These are phyloP conservation scores for Gnomoniopsis sp. DNA, from an alignment of 2,329 filamentous ascomycete species.

Conservation along the genomic window DNA sequence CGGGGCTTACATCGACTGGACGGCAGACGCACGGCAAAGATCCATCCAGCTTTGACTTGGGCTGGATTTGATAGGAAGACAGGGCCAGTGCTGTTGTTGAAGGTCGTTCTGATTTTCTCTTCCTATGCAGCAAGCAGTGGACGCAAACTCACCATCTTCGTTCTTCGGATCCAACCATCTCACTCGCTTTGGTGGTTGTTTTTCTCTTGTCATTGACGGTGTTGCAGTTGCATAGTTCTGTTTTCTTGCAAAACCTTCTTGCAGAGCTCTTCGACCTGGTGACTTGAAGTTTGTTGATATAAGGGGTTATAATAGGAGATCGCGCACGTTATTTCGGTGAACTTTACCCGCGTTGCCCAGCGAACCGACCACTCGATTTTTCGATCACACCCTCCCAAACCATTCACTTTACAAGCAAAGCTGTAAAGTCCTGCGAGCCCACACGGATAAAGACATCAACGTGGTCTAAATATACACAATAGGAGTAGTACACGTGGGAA, in stretches of 20 bases:
- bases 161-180: conserved; percentile 34
- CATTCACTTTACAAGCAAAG: neutral
- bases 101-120: neutral
- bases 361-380: conserved; percentile 22
- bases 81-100: neutral
- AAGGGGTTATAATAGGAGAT: conserved; percentile 10
- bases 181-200: conserved; percentile 57
- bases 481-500: neutral
- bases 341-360: conserved; percentile 23
- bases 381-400: neutral
- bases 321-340: conserved; percentile 1
- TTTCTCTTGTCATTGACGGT: conserved; percentile 33
- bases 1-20: neutral
- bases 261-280: neutral
- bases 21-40: neutral
- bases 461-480: neutral
- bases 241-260: conserved; percentile 13
- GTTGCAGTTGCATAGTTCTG: conserved; percentile 19
- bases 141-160: neutral
- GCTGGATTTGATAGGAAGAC: neutral
- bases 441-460: neutral
- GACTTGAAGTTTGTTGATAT: neutral
- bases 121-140: neutral
- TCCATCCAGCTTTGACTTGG: neutral
- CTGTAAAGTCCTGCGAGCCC: neutral